Percentiles rank a stretch among this genome's conserved stretches.
phyloP scores from a whole-genome alignment of 2,329 filamentous ascomycete genomes.

The Alternaria brassicae region DNA sequence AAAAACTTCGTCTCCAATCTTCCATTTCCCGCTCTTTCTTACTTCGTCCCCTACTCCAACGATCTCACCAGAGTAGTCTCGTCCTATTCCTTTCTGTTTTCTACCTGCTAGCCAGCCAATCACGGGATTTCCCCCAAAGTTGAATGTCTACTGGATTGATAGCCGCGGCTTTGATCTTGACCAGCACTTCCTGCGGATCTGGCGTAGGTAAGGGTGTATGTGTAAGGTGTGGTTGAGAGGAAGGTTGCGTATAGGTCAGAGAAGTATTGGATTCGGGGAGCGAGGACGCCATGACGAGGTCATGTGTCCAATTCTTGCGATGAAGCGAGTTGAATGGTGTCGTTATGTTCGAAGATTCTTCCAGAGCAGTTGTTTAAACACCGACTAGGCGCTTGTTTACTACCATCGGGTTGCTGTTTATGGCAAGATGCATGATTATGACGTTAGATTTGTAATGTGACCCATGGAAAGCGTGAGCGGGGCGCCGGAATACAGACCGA shows the following conservation, averaged over 20 bases:
- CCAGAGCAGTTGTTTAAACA: neutral
- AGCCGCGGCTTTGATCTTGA: constrained; percentile 54
- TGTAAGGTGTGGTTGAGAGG: constrained; percentile 31
- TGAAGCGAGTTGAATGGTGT: neutral
- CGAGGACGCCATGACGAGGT: neutral
- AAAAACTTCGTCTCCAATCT: constrained; percentile 34
- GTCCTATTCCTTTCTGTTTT: constrained; percentile 51
- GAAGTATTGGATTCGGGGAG: constrained; percentile 34
- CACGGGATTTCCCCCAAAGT: constrained; percentile 47
- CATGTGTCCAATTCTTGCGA: neutral
- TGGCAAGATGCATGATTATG: neutral
- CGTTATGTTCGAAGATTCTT: neutral
- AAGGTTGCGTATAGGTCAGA: constrained; percentile 37
- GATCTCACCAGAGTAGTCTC: constrained; percentile 56
- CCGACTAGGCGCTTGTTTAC: neutral
- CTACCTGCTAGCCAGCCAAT: constrained; percentile 33
- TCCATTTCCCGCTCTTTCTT: constrained; percentile 24
- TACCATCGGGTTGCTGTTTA: neutral
- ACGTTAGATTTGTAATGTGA: constrained; percentile 4
- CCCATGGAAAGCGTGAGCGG: neutral
- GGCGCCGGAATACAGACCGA: constrained; percentile 6
- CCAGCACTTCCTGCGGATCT: constrained; percentile 39
- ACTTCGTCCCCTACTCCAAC: constrained; percentile 39
- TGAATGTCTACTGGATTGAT: constrained; percentile 56
- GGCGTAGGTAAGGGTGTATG: constrained; percentile 24